A percentile compares a stretch with the other conserved stretches of the same genome.
phyloP scores from a whole-genome alignment of 345 rosid species.

The Lumnitzera littorea region DNA sequence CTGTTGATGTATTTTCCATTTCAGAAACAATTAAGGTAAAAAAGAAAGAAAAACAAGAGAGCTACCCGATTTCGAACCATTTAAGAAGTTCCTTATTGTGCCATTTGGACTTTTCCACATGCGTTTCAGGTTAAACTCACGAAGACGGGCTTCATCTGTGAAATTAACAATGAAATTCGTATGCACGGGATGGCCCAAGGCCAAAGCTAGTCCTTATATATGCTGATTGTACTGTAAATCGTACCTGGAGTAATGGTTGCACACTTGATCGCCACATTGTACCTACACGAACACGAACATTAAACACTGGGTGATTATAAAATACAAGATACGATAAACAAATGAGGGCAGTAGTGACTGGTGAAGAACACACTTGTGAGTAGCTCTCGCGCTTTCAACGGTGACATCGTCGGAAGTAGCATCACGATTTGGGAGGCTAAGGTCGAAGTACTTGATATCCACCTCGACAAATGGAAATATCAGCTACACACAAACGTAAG shows the following conservation, averaged over 20 bases:
- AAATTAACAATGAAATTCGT: conserved; percentile 5
- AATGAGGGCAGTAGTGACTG: no score
- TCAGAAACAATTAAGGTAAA: conserved; percentile 2
- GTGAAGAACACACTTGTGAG: conserved; percentile 41
- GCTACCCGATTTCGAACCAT: conserved; percentile 39
- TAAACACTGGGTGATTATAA: no score
- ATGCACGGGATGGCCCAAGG: no score
- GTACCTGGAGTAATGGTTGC: conserved; percentile 98
- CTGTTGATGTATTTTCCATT: conserved; percentile 25
- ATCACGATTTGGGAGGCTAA: conserved; percentile 56
- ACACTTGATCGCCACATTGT: conserved; percentile 96
- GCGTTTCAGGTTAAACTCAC: conserved; percentile 77
- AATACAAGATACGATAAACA: no score
- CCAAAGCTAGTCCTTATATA: no score
- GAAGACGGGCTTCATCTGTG: conserved; percentile 85
- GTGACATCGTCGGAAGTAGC: conserved; percentile 63
- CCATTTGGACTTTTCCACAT: conserved; percentile 99
- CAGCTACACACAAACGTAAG: conserved; percentile 41
- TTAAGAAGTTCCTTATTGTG: conserved; percentile 87
- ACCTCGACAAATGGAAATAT: conserved; percentile 71
- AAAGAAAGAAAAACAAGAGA: neutral
- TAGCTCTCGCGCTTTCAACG: conserved; percentile 57
- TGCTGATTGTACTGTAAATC: no score
- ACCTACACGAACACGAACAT: conserved; percentile 32
- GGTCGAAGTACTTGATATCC: conserved; percentile 71